Percentiles rank a stretch among this genome's conserved stretches.
phyloP scores from a whole-genome alignment of 345 rosid genomes.

The Cardamine resedifolia region DNA sequence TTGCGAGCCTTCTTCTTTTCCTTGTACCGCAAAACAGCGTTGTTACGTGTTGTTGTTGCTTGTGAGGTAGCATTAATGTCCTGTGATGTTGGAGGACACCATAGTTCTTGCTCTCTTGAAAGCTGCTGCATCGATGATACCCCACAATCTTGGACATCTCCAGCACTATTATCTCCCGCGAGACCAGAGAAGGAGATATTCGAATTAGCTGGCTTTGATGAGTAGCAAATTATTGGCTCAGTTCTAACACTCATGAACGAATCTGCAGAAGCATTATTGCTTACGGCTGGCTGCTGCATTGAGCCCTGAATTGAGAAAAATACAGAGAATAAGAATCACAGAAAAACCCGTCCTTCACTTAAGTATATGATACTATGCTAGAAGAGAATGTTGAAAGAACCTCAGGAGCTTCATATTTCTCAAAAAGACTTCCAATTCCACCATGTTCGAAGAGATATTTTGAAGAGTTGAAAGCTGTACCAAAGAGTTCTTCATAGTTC shows the following conservation, averaged over 20 bases:
- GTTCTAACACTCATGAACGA: slow-evolving; percentile 79
- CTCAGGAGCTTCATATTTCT: slow-evolving; percentile 45
- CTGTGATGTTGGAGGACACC: slow-evolving; percentile 74
- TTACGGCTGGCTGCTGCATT: slow-evolving; percentile 65
- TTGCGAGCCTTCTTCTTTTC: slow-evolving; percentile 90
- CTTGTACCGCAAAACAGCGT: slow-evolving; percentile 88
- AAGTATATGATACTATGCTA: background rate
- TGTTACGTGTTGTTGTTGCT: slow-evolving; percentile 61
- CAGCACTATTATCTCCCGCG: slow-evolving; percentile 67
- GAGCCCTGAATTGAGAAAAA: slow-evolving; percentile 14
- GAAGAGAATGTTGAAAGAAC: slow-evolving; percentile 18
- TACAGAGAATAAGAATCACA: background rate
- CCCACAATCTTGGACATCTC: slow-evolving; percentile 87
- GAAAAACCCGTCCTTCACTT: background rate
- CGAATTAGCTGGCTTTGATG: slow-evolving; percentile 54
- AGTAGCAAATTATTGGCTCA: slow-evolving; percentile 65
- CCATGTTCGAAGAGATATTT: slow-evolving; percentile 82
- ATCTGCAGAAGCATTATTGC: slow-evolving; percentile 80
- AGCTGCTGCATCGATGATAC: slow-evolving; percentile 58
- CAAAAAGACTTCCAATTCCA: slow-evolving; percentile 81
- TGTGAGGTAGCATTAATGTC: slow-evolving; percentile 45
- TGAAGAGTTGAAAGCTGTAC: slow-evolving; percentile 68
- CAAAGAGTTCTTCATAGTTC: slow-evolving; percentile 93
- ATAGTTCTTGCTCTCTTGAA: slow-evolving; percentile 71
- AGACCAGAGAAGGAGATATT: slow-evolving; percentile 79